Percentiles rank a stretch among this genome's conserved stretches.
Evolutionary conservation across 192 early-diverging fungal species (phyloP).

Genomic region (Backusella circina): DNA sequence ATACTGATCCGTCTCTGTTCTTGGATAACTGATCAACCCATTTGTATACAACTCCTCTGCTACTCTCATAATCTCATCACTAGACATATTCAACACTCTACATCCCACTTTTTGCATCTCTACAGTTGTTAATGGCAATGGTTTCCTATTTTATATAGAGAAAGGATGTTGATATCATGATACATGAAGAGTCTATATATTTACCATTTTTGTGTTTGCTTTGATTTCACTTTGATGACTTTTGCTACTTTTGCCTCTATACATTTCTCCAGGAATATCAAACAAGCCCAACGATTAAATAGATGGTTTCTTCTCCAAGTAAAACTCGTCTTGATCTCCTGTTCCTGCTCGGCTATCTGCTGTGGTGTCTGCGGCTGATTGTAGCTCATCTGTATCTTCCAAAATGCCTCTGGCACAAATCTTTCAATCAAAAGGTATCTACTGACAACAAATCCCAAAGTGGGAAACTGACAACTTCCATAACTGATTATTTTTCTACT

Average conservation of each 20-base stretch:
- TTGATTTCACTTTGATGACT: conserved; percentile 55
- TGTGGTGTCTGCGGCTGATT: not conserved
- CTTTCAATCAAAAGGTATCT: conserved; percentile 67
- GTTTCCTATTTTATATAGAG: conserved; percentile 53
- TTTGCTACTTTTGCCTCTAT: conserved; percentile 51
- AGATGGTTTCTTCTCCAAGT: conserved; percentile 69
- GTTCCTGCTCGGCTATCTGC: not conserved
- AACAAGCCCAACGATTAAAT: conserved; percentile 71
- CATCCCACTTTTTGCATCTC: conserved; percentile 88
- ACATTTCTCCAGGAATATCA: conserved; percentile 77
- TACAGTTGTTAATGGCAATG: conserved; percentile 90
- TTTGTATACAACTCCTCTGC: conserved; percentile 86
- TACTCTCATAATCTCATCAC: conserved; percentile 77
- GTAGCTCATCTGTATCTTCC: conserved; percentile 69
- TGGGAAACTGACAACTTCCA: conserved; percentile 96
- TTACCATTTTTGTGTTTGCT: conserved; percentile 80
- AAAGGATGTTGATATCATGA: not conserved
- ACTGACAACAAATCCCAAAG: conserved; percentile 93
- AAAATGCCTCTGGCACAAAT: conserved; percentile 90
- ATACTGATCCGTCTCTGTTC: conserved; percentile 96
- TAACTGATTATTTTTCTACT: conserved; percentile 74
- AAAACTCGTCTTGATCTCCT: conserved; percentile 43
- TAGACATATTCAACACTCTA: conserved; percentile 64
- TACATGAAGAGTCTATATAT: not conserved
- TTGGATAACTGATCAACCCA: conserved; percentile 92